Evolutionary conservation across 441 rosid genomes (phyloP).

Genomic region (Melastoma candidum): DNA sequence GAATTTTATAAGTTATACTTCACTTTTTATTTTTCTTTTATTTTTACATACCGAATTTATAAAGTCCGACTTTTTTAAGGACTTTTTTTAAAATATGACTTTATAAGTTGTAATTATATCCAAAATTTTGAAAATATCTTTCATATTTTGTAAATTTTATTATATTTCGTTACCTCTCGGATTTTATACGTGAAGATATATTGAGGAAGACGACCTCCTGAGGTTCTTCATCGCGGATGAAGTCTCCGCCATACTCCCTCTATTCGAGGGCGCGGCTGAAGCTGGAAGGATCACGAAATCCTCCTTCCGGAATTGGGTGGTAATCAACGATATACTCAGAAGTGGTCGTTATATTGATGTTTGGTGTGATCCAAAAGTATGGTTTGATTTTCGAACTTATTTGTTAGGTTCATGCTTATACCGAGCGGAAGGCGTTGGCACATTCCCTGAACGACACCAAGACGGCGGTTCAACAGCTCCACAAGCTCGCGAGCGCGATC

Average conservation of each 20-base stretch:
- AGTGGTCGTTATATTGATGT: no score
- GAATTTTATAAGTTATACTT: no score
- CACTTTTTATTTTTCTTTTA: no score
- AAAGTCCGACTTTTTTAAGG: no score
- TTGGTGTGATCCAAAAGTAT: neutral
- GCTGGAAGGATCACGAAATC: neutral
- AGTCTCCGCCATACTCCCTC: neutral
- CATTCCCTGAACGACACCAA: conserved; percentile 3
- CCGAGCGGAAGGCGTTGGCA: neutral
- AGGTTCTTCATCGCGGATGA: neutral
- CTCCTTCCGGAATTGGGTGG: conserved; percentile 1
- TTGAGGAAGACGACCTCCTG: neutral
- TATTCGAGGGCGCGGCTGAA: neutral
- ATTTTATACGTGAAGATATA: no score
- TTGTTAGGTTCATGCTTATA: neutral
- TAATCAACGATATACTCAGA: no score
- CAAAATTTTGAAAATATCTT: no score
- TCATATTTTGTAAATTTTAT: no score
- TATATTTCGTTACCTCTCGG: no score
- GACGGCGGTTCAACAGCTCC: conserved; percentile 2
- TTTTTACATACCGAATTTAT: no score
- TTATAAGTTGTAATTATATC: no score
- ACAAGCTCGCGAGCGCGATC: conserved; percentile 2
- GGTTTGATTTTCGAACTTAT: neutral
- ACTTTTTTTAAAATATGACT: no score